Percentiles rank a stretch among this genome's conserved stretches.
Conservation (phyloP, 2,329 filamentous ascomycete species). For the Ophiocordyceps camponoti-rufipedis region DNA sequence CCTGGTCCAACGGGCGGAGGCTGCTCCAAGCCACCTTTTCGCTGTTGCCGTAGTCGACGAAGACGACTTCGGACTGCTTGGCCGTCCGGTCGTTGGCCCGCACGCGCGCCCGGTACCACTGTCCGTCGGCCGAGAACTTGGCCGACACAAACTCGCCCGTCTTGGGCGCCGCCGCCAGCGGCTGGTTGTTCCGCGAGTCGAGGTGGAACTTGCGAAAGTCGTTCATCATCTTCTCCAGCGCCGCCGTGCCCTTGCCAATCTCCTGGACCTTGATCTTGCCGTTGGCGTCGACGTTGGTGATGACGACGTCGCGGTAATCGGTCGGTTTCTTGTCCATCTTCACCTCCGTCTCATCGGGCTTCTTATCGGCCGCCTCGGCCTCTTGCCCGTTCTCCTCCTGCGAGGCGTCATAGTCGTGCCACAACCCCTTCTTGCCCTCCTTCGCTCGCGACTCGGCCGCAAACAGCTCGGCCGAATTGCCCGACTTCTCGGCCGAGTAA, state of each 20-base stretch:
- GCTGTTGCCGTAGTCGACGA: slow-evolving; percentile 91
- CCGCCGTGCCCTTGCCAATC: slow-evolving; percentile 68
- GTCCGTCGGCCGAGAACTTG: slow-evolving; percentile 71
- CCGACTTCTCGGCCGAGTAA: slow-evolving; percentile 91
- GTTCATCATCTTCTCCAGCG: slow-evolving; percentile 74
- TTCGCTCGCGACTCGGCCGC: slow-evolving; percentile 81
- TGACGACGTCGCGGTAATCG: slow-evolving; percentile 85
- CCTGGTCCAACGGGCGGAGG: slow-evolving; percentile 62
- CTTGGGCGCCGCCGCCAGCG: slow-evolving; percentile 63
- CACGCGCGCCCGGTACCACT: slow-evolving; percentile 89
- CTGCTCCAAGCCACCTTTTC: slow-evolving; percentile 74
- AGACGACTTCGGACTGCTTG: slow-evolving; percentile 78
- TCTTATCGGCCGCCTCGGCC: slow-evolving; percentile 28
- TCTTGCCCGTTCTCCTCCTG: slow-evolving; percentile 49
- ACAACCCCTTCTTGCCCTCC: slow-evolving; percentile 70
- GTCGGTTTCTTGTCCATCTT: slow-evolving; percentile 45
- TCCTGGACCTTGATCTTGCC: slow-evolving; percentile 83
- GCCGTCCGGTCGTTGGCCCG: slow-evolving; percentile 82
- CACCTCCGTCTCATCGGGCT: slow-evolving; percentile 27
- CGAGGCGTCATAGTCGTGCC: slow-evolving; percentile 87
- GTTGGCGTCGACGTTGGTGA: slow-evolving; percentile 74
- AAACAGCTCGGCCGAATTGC: slow-evolving; percentile 72
- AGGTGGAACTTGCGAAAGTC: slow-evolving; percentile 84
- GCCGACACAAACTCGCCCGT: slow-evolving; percentile 82
- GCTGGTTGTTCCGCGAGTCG: slow-evolving; percentile 59